phyloP scores from a whole-genome alignment of 2,329 filamentous ascomycete species.

The Cladophialophora carrionii region DNA sequence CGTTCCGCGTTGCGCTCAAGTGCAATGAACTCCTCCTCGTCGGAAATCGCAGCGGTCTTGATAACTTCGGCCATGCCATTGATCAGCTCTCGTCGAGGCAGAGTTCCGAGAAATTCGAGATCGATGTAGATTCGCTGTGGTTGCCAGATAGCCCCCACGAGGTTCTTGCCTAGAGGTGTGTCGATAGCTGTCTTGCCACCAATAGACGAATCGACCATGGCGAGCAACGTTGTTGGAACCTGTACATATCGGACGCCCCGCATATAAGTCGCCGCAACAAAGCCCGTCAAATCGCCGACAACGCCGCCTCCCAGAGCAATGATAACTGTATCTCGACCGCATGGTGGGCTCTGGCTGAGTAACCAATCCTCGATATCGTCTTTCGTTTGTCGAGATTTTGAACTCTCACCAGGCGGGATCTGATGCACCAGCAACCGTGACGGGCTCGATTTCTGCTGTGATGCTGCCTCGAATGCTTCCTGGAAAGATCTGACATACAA shows the following conservation, averaged over 20 bases:
- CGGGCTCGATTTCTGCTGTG: constrained; percentile 45
- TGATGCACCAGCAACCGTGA: constrained; percentile 78
- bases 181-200: constrained; percentile 99
- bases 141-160: constrained; percentile 96
- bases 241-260: constrained; percentile 94
- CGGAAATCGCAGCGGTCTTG: constrained; percentile 96
- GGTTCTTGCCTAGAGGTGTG: constrained; percentile 91
- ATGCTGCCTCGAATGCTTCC: constrained; percentile 61
- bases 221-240: constrained; percentile 88
- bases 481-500: constrained; percentile 81
- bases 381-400: constrained; percentile 91
- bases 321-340: constrained; percentile 91
- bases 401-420: constrained; percentile 88
- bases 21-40: constrained; percentile 80
- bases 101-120: constrained; percentile 83
- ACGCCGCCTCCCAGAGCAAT: constrained; percentile 94
- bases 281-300: constrained; percentile 97
- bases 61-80: constrained; percentile 99
- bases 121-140: constrained; percentile 93
- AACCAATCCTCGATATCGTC: constrained; percentile 98
- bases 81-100: constrained; percentile 90
- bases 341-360: constrained; percentile 76
- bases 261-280: constrained; percentile 98
- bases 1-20: constrained; percentile 79
- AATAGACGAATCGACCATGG: constrained; percentile 99